Conservation (phyloP, 1,284 basidiomycete genomes). For the Phlebopus sp. region DNA sequence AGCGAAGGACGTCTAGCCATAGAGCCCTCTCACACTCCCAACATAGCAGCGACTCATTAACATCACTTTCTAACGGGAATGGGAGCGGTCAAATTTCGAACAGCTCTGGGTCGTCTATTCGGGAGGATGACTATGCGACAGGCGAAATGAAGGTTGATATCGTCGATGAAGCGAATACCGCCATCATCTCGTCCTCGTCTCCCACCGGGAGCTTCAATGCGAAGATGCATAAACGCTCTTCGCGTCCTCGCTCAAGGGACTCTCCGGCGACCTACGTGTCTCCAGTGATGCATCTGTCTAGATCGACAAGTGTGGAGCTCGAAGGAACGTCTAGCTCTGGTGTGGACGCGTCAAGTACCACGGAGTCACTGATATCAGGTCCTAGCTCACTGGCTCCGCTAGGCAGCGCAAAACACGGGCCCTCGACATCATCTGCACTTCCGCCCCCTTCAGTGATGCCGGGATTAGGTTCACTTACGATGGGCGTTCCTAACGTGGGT, state of each 20-base stretch:
- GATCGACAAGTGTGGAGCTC: conserved; percentile 5
- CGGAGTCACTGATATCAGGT: not conserved
- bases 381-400: not conserved
- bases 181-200: conserved; percentile 2
- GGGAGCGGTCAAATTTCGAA: conserved; percentile 11
- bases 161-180: not conserved
- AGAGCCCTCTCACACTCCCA: conserved; percentile 5
- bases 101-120: conserved; percentile 17
- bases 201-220: conserved; percentile 17
- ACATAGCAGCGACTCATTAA: conserved; percentile 9
- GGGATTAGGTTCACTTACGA: conserved; percentile 19
- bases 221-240: conserved; percentile 18
- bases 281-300: not conserved
- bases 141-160: not conserved
- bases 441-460: conserved; percentile 33
- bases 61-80: conserved; percentile 4
- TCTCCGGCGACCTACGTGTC: not conserved
- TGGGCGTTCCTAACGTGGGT: not conserved
- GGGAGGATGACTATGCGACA: conserved; percentile 7
- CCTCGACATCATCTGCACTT: conserved; percentile 17
- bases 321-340: conserved; percentile 7
- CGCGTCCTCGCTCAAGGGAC: not conserved
- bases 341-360: conserved; percentile 6
- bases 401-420: conserved; percentile 2
- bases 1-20: not conserved